Evolutionary conservation across 2,329 filamentous ascomycete genomes (phyloP), one percentile per base, ranked within the genome.

Genomic region (Alternaria longipes): DNA sequence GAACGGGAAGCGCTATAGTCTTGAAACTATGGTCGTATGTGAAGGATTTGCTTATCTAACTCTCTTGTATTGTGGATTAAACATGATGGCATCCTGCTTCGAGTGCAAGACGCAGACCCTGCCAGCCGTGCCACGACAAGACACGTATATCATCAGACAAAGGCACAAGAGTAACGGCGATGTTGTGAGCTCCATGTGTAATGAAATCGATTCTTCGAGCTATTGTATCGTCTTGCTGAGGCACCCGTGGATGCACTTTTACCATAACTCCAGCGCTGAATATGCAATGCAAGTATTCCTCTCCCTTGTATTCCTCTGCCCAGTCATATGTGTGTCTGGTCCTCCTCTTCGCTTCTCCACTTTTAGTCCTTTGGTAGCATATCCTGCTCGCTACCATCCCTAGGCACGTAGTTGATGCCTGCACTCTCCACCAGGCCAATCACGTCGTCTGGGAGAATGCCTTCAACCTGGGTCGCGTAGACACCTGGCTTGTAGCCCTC

Each of bases 391-490:
- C 72, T 76, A 20, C 78, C 78, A 45, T 79, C 78, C 30, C 78
- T 67, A 3, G 87, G 86, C 44, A 89, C 83, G 69, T 89, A 89
- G 73, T 84, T 85, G 51, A 89, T 81, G 16, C 87, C 87, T 8
- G 85, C 83, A 68, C 84, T 85, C 76, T 89, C 86, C 32, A 87
- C 79, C 36, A 81, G 82, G 38, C 81, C 80, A 30, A 87, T 79
- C 40, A 86, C 82, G 58, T 89, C 87, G 42, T 86, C 84, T 0
- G 87, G 85, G 51, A 89, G 74, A 63, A 92, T 88, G 18, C 95
- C 95, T 32, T 91, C 93, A 24, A 99, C 95, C 82, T 98, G 97
- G 57, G 93, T 91, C 18, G 95, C 95, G 81, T 99, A 99, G 59
- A 96, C 89, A 55, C 95, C 95, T 16, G 89, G 87, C 54, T 95